Conservation (phyloP, 192 early-diverging fungal genomes). For the Physocladia obscura region DNA sequence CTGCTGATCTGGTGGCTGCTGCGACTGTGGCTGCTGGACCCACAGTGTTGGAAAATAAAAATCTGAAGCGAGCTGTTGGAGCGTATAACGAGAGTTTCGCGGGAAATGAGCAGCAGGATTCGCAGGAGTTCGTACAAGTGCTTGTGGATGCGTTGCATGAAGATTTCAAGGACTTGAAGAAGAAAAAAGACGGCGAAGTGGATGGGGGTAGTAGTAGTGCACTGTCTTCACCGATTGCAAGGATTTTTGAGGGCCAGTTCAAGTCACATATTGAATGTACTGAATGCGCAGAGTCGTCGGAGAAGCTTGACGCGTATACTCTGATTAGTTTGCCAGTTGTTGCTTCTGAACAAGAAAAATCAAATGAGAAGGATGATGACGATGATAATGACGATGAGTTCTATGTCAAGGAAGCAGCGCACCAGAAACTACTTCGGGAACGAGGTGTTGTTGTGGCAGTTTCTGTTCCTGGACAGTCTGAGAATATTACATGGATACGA, state of each 20-base stretch:
- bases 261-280: constrained; percentile 43
- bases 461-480: too few species aligned
- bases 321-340: constrained; percentile 44
- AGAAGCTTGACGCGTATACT: constrained; percentile 35
- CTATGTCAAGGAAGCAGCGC: too few species aligned
- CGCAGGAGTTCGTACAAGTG: constrained; percentile 84
- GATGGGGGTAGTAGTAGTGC: background rate
- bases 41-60: background rate
- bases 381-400: too few species aligned
- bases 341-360: too few species aligned
- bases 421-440: too few species aligned
- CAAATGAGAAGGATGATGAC: too few species aligned
- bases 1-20: background rate
- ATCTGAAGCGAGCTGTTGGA: background rate
- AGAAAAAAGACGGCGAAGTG: background rate
- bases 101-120: constrained; percentile 86
- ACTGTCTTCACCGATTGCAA: constrained; percentile 2
- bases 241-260: constrained; percentile 11
- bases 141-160: constrained; percentile 83
- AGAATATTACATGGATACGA: too few species aligned
- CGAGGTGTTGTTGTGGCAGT: too few species aligned
- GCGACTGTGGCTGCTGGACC: background rate
- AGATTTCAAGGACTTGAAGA: constrained; percentile 36
- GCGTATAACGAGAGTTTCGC: constrained; percentile 62
- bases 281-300: constrained; percentile 1